Conservation (phyloP, 257 asterid species). For the Eucommia ulmoides region DNA sequence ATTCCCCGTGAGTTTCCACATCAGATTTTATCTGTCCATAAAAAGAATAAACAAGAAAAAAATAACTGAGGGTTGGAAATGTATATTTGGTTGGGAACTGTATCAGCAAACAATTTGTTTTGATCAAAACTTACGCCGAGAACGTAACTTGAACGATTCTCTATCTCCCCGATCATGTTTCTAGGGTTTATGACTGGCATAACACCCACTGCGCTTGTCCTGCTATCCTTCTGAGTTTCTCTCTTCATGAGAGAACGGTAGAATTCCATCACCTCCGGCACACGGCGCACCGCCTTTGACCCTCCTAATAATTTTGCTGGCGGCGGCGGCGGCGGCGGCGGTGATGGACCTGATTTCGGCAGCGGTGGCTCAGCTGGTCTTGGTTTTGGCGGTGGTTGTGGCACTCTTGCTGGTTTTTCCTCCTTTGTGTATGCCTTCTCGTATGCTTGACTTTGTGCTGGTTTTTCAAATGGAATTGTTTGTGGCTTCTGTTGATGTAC, state of each 20-base stretch:
- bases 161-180: conserved; percentile 94
- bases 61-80: no score
- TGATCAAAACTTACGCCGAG: conserved; percentile 79
- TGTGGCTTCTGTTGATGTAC: conserved; percentile 11
- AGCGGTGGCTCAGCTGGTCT: conserved; percentile 1
- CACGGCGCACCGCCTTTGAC: conserved; percentile 38
- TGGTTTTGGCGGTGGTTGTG: not conserved
- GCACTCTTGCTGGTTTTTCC: conserved; percentile 5
- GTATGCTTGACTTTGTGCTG: conserved; percentile 1
- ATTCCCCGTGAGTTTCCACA: conserved; percentile 67
- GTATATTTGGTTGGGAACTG: no score
- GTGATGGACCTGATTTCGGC: conserved; percentile 14
- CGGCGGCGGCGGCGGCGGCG: conserved; percentile 52
- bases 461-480: not conserved
- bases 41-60: not conserved
- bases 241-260: conserved; percentile 73
- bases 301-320: conserved; percentile 39
- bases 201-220: conserved; percentile 15
- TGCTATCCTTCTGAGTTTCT: conserved; percentile 47
- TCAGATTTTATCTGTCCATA: conserved; percentile 69
- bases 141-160: conserved; percentile 73
- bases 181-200: conserved; percentile 30
- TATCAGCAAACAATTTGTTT: no score
- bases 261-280: conserved; percentile 83
- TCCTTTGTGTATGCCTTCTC: conserved; percentile 6